These are phyloP conservation scores for Rutstroemia sp. DNA, from an alignment of 2,329 filamentous ascomycete genomes.

Conservation along the genomic window DNA sequence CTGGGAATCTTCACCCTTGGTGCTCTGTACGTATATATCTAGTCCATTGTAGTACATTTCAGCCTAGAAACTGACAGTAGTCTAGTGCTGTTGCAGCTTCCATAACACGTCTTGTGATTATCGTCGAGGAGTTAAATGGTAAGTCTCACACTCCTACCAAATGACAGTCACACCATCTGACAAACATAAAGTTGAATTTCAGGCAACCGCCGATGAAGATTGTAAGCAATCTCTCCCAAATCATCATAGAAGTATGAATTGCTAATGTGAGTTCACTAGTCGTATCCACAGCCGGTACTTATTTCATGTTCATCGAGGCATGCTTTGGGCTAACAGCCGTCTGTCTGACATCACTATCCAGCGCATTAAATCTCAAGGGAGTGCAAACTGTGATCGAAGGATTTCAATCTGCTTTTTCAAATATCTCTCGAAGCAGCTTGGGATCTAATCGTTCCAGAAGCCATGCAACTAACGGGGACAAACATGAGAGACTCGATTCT, in stretches of 20 bases:
- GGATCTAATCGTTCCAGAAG: background rate
- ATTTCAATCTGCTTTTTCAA: conserved; percentile 24
- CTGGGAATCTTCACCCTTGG: background rate
- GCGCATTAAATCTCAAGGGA: background rate
- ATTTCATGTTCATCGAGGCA: background rate
- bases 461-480: background rate
- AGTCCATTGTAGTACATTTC: background rate
- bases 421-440: conserved; percentile 21
- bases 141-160: background rate
- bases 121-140: background rate
- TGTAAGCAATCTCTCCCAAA: background rate
- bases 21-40: background rate
- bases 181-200: background rate
- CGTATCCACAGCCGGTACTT: background rate
- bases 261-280: background rate
- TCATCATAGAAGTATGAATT: background rate
- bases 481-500: background rate
- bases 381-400: background rate
- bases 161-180: background rate
- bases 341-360: background rate
- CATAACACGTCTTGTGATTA: background rate
- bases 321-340: background rate
- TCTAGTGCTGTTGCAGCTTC: background rate
- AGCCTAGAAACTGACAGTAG: background rate
- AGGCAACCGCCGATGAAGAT: background rate